Percentiles rank a stretch among this genome's conserved stretches.
These are phyloP conservation scores for Naematelia encephala DNA, from an alignment of 768 basidiomycete genomes.

Conservation along the genomic window DNA sequence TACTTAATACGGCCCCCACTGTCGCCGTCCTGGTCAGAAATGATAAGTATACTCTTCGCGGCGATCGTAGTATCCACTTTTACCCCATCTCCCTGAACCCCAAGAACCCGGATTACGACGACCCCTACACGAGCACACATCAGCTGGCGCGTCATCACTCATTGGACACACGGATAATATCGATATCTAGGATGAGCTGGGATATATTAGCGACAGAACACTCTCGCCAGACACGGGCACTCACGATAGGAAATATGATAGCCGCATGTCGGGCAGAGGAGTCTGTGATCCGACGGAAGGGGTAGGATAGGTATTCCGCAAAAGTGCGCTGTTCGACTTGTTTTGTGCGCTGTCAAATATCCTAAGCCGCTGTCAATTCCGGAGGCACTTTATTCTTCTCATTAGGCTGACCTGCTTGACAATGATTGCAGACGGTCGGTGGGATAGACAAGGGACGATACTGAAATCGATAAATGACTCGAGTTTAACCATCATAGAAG, in stretches of 20 bases:
- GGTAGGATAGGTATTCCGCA: slow-evolving; percentile 35
- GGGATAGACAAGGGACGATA: slow-evolving; percentile 5
- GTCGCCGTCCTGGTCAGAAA: slow-evolving; percentile 19
- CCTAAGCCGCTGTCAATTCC: too few relatives aligned
- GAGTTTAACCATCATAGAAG: not conserved
- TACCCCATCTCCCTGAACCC: slow-evolving; percentile 10
- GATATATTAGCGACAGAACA: too few relatives aligned
- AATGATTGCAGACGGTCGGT: slow-evolving; percentile 14
- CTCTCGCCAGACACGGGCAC: too few relatives aligned
- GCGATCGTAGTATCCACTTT: slow-evolving; percentile 19
- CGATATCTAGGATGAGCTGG: slow-evolving; percentile 6
- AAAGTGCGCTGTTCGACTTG: slow-evolving; percentile 21
- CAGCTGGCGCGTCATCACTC: not conserved
- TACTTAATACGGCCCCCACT: too few relatives aligned
- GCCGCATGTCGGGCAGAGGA: slow-evolving; percentile 23
- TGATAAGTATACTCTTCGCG: slow-evolving; percentile 27
- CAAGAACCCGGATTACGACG: slow-evolving; percentile 23
- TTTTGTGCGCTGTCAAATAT: not conserved
- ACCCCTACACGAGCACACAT: slow-evolving; percentile 9
- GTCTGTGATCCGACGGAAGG: slow-evolving; percentile 15
- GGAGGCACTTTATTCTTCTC: too few relatives aligned
- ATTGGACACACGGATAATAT: slow-evolving; percentile 3
- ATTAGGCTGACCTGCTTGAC: slow-evolving; percentile 11
- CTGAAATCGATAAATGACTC: slow-evolving; percentile 1
- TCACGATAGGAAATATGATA: slow-evolving; percentile 17